Conservation (phyloP, 1,139 yeast species). For the Nakaseomyces sp. region DNA sequence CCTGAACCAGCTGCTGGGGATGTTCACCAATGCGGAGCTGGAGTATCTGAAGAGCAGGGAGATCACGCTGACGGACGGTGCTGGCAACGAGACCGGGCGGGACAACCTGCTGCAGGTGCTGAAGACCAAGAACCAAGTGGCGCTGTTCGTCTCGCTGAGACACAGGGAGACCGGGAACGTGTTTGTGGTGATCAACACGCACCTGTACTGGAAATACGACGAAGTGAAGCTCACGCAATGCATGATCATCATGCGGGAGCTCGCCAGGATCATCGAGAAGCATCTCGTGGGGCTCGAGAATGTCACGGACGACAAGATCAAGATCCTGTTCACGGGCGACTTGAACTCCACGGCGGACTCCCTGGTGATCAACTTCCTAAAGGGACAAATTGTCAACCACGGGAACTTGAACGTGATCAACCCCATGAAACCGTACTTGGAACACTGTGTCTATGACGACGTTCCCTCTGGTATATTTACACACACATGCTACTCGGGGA, state of each 20-base stretch:
- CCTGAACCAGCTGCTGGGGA: conserved; percentile 36
- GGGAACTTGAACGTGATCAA: conserved; percentile 30
- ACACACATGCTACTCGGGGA: conserved; percentile 45
- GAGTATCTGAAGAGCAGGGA: conserved; percentile 32
- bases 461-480: conserved; percentile 33
- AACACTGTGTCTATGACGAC: conserved; percentile 33
- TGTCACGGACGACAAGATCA: conserved; percentile 22
- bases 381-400: conserved; percentile 31
- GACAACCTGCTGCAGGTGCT: conserved; percentile 30
- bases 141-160: conserved; percentile 38
- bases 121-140: conserved; percentile 46
- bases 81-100: conserved; percentile 21
- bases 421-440: conserved; percentile 31
- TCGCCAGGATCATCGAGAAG: conserved; percentile 24
- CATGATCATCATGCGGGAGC: conserved; percentile 37
- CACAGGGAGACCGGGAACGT: conserved; percentile 36
- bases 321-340: conserved; percentile 41
- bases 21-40: conserved; percentile 34
- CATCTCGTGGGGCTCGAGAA: conserved; percentile 28
- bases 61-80: conserved; percentile 26
- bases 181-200: conserved; percentile 47
- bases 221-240: conserved; percentile 50
- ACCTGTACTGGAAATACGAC: conserved; percentile 51
- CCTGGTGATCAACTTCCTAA: conserved; percentile 39
- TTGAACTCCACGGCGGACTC: conserved; percentile 46